phyloP scores from a whole-genome alignment of 495 filamentous ascomycete species.

The Aspergillus mulundensis region DNA sequence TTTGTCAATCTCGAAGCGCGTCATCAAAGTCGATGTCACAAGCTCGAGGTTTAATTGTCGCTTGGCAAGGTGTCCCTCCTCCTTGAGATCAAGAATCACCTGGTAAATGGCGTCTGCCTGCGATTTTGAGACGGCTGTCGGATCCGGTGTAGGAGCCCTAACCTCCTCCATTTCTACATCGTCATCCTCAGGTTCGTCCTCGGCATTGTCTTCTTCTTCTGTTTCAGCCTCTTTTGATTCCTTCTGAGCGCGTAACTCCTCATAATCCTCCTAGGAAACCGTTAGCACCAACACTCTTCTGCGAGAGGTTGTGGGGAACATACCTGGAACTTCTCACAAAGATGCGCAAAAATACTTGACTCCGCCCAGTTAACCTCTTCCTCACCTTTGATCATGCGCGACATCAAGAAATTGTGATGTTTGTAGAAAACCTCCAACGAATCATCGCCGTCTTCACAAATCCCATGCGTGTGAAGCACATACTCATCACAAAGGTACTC shows the following conservation, averaged over 20 bases:
- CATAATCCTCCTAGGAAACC: conserved; percentile 38
- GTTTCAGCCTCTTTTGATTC: conserved; percentile 26
- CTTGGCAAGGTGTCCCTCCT: conserved; percentile 42
- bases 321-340: conserved; percentile 48
- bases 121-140: conserved; percentile 27
- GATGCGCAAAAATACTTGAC: conserved; percentile 50
- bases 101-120: conserved; percentile 38
- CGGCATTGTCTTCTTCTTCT: conserved; percentile 20
- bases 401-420: conserved; percentile 52
- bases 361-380: conserved; percentile 53
- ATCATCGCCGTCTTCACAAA: conserved; percentile 43
- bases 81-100: conserved; percentile 34
- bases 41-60: conserved; percentile 41
- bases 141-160: conserved; percentile 25
- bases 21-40: conserved; percentile 27
- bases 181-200: conserved; percentile 22
- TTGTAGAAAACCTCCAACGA: conserved; percentile 50
- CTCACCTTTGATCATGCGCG: conserved; percentile 54
- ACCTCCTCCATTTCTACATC: conserved; percentile 21
- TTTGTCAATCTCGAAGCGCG: conserved; percentile 27
- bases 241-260: conserved; percentile 28
- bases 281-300: conserved; percentile 11
- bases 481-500: conserved; percentile 45
- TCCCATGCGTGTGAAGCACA: conserved; percentile 39
- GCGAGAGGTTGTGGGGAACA: not conserved